A percentile compares a stretch with the other conserved stretches of the same genome.
These are phyloP conservation scores for Stagonosporopsis chrysanthemi DNA, from an alignment of 2,329 filamentous ascomycete genomes.

Conservation along the genomic window DNA sequence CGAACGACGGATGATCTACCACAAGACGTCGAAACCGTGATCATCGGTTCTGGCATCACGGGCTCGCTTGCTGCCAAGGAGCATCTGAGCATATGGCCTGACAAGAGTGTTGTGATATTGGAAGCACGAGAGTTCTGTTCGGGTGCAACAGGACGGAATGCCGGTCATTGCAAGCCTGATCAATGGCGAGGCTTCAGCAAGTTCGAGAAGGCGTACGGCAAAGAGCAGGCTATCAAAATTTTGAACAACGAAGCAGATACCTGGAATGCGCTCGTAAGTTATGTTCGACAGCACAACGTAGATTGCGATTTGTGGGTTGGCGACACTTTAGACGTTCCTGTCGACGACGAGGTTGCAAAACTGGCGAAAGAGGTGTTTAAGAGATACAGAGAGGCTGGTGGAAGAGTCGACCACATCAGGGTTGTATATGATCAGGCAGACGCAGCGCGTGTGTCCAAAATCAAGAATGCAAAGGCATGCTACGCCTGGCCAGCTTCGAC, in stretches of 20 bases:
- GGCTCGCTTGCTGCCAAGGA: constrained; percentile 32
- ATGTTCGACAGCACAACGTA: constrained; percentile 31
- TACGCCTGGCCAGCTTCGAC: constrained; percentile 38
- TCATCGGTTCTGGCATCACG: constrained; percentile 46
- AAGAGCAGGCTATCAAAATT: constrained; percentile 37
- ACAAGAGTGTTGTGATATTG: constrained; percentile 28
- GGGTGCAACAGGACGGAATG: constrained; percentile 40
- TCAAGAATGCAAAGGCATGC: constrained; percentile 34
- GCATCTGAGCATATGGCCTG: constrained; percentile 30
- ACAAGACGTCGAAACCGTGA: constrained; percentile 39
- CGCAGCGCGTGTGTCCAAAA: constrained; percentile 24
- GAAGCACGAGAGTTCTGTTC: constrained; percentile 43
- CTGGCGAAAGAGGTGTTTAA: constrained; percentile 30
- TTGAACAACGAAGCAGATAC: constrained; percentile 37
- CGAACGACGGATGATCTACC: constrained; percentile 43
- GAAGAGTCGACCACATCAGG: constrained; percentile 32
- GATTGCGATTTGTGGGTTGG: constrained; percentile 41
- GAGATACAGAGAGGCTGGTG: constrained; percentile 29
- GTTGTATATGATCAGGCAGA: constrained; percentile 30
- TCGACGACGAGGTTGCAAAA: constrained; percentile 34
- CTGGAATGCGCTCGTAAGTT: constrained; percentile 32
- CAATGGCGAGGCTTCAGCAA: constrained; percentile 38
- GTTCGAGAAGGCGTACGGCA: constrained; percentile 36
- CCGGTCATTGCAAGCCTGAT: constrained; percentile 39
- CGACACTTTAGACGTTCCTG: constrained; percentile 37